These are phyloP conservation scores for Nannochloropsis salina DNA, from an alignment of 108 stramenopile species.

Conservation along the genomic window DNA sequence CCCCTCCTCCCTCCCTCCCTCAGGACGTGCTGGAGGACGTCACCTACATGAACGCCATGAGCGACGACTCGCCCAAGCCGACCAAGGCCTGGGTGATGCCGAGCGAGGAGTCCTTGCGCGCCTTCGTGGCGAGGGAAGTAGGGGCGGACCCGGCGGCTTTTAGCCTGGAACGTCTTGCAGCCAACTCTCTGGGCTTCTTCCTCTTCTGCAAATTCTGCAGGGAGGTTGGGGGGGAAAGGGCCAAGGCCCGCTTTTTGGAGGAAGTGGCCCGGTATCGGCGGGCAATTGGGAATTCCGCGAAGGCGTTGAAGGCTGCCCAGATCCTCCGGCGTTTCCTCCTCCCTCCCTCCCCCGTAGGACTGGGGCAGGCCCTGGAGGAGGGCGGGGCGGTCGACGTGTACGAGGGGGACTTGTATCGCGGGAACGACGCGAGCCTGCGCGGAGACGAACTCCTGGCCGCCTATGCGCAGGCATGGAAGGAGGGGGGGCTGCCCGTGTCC, in stretches of 20 bases:
- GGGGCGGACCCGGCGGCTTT: conserved; percentile 24
- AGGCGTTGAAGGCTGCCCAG: not conserved
- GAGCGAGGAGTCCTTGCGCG: conserved; percentile 38
- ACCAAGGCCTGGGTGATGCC: conserved; percentile 48
- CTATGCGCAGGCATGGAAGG: conserved; percentile 1
- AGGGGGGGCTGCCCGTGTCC: not conserved
- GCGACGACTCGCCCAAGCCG: conserved; percentile 47
- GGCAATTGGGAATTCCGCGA: not conserved
- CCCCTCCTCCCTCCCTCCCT: not conserved
- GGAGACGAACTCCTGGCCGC: not conserved
- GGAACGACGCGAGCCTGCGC: not conserved
- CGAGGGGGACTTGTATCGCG: not conserved
- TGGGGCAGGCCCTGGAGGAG: not conserved
- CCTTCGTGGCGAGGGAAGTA: conserved; percentile 29
- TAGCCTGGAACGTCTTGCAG: conserved; percentile 30
- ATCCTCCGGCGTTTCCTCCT: not conserved
- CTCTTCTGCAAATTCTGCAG: conserved; percentile 28
- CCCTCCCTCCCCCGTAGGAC: conserved; percentile 23
- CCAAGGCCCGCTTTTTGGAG: not conserved
- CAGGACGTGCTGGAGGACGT: conserved; percentile 53
- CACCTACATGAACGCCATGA: conserved; percentile 49
- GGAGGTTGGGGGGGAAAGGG: not conserved
- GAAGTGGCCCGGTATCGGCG: not conserved
- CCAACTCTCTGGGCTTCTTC: conserved; percentile 41
- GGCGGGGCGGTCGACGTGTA: not conserved